Base-by-base conservation (phyloP, 2,329 filamentous ascomycete species). In the Westerdykella aurantiaca region DNA sequence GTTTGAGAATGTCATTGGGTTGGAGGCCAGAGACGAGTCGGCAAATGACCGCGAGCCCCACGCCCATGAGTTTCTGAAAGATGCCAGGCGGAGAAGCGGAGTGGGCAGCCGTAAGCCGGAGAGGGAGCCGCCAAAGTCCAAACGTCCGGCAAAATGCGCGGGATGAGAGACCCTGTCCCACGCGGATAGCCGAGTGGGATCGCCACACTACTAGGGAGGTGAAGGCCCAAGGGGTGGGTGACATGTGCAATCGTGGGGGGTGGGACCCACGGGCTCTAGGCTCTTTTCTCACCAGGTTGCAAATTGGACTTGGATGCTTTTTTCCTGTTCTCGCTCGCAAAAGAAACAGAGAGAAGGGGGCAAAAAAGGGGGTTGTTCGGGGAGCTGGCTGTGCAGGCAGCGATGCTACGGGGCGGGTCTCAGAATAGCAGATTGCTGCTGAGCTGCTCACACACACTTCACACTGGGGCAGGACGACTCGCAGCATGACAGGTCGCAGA, bases 171-270 rank as follows among this genome's bases (percentile, higher is more conserved):
- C 34, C 42, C 47, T 49, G 33, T 35, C 33, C 33, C 33, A 35
- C 45, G 40, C 52, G 43, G 51, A 52, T 56, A 52, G 45, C 56
- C 60, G 53, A 60, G 12, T 34, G 45, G 50, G 57, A 63, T 60
- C 49, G 40, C 48, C 48, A 51, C 44, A 46, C 47, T 50, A 47
- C 4, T 21, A 21, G 46, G 33, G n/a, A 13, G 9, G 33, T 16
- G 33, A 9, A 13, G 9, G 33, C 3, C 7, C 7, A 7, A 5
- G 6, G 33, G 17, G 33, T 18, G 33, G 33, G 33, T 9, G 33
- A 16, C 21, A 13, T 22, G 17, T 31, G 21, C 41, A 12, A 33
- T 33, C 31, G 33, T 35, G 33, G 10, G 33, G 33, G 33, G 33
- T 2, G 33, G 33, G 33, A 35, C 25, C 25, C 25, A 29, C 25